A percentile compares a stretch with the other conserved stretches of the same genome.
Conservation (phyloP, 2,329 filamentous ascomycete species). For the Hypoxylon sp. region DNA sequence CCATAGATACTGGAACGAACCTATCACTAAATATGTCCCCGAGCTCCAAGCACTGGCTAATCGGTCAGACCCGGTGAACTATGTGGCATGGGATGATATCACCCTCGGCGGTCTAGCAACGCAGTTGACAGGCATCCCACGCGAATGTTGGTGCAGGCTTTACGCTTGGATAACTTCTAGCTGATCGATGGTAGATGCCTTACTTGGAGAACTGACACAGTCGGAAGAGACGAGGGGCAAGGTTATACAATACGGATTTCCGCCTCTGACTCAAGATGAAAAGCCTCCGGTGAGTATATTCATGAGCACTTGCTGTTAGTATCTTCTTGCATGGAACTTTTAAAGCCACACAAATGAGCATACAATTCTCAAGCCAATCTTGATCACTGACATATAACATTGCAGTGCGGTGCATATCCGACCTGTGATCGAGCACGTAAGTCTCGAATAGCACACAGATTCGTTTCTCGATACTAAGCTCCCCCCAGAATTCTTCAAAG, state of each 20-base stretch:
- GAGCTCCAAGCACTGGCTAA: constrained; percentile 47
- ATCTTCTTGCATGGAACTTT: not conserved
- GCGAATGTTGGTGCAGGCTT: constrained; percentile 44
- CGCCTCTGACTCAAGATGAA: constrained; percentile 47
- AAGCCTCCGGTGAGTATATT: constrained; percentile 40
- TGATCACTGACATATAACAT: constrained; percentile 3
- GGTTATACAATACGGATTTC: constrained; percentile 49
- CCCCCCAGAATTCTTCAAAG: constrained; percentile 46
- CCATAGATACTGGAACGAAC: constrained; percentile 50
- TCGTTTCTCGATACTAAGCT: constrained; percentile 20
- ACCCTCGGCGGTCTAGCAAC: constrained; percentile 51
- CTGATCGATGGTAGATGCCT: constrained; percentile 45
- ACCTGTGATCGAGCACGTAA: constrained; percentile 49
- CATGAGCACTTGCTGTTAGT: not conserved
- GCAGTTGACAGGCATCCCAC: constrained; percentile 48
- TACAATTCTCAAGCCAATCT: no score
- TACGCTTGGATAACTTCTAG: not conserved
- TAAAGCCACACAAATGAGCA: no score
- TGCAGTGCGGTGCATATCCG: constrained; percentile 47
- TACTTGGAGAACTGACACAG: constrained; percentile 51
- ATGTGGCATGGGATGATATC: constrained; percentile 51
- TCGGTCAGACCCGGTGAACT: constrained; percentile 43
- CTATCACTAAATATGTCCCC: constrained; percentile 50
- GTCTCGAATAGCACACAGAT: constrained; percentile 8
- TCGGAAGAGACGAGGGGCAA: constrained; percentile 42